Percentiles rank a stretch among this genome's conserved stretches.
Evolutionary conservation across 306 rosid species (phyloP).

Genomic region (Hippophae tibetana): DNA sequence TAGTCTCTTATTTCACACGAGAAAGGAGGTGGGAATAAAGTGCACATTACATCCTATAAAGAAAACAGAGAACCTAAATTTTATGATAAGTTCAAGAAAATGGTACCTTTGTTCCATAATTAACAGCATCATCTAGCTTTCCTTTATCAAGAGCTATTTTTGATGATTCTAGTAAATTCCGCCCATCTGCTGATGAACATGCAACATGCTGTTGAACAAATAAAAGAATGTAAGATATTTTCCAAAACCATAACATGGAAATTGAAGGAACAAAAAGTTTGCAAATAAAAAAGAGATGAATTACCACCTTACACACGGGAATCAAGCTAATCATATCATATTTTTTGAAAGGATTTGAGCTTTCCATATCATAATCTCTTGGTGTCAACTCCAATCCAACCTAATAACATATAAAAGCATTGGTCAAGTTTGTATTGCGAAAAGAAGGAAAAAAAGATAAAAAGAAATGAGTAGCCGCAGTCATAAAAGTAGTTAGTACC

Average conservation of each 20-base stretch:
- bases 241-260: neutral
- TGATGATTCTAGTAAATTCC: slow-evolving; percentile 82
- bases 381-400: slow-evolving; percentile 82
- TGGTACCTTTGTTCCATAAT: slow-evolving; percentile 81
- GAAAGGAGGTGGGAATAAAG: neutral
- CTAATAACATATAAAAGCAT: slow-evolving; percentile 19
- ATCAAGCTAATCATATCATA: slow-evolving; percentile 67
- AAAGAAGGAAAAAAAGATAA: neutral
- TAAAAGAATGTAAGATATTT: neutral
- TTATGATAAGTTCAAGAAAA: slow-evolving; percentile 4
- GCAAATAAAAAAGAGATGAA: slow-evolving; percentile 5
- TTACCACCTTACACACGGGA: slow-evolving; percentile 82
- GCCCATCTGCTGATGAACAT: slow-evolving; percentile 81
- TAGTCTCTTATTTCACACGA: neutral
- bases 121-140: slow-evolving; percentile 93
- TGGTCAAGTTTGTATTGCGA: slow-evolving; percentile 11
- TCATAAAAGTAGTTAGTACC: slow-evolving; percentile 33
- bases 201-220: slow-evolving; percentile 58
- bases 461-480: neutral
- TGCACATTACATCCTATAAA: slow-evolving; percentile 2
- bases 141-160: slow-evolving; percentile 96
- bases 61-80: neutral
- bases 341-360: slow-evolving; percentile 59
- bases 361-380: slow-evolving; percentile 77
- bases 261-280: neutral